A percentile compares a stretch with the other conserved stretches of the same genome.
phyloP scores from a whole-genome alignment of 306 rosid genomes.

The Begonia loranthoides region DNA sequence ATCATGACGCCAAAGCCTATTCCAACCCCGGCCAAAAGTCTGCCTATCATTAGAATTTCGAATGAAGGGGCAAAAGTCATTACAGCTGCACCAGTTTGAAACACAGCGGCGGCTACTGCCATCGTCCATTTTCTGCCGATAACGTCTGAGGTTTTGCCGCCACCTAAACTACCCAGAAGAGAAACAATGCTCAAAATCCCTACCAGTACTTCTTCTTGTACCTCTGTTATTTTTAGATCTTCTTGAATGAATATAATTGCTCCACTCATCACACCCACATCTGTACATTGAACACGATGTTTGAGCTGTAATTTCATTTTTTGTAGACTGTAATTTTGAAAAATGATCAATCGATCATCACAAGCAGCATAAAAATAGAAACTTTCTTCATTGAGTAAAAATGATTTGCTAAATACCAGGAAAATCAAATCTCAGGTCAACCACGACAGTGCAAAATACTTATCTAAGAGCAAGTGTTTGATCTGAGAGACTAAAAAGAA shows the following conservation, averaged over 20 bases:
- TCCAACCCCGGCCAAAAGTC: constrained; percentile 79
- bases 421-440: background rate
- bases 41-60: constrained; percentile 43
- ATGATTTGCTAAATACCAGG: background rate
- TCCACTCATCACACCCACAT: constrained; percentile 99
- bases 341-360: too few relatives aligned
- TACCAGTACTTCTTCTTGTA: constrained; percentile 62
- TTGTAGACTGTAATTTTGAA: too few relatives aligned
- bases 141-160: constrained; percentile 76
- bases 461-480: background rate
- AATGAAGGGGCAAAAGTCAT: constrained; percentile 83
- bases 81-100: constrained; percentile 60
- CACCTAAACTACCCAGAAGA: constrained; percentile 77
- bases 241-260: constrained; percentile 83
- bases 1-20: constrained; percentile 89
- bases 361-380: too few relatives aligned
- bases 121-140: constrained; percentile 95
- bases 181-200: constrained; percentile 85
- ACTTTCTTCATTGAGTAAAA: too few relatives aligned
- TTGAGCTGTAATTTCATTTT: background rate
- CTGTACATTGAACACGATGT: constrained; percentile 28
- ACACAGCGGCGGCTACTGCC: constrained; percentile 71
- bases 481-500: constrained; percentile 4
- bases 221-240: constrained; percentile 72
- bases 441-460: background rate